phyloP scores from a whole-genome alignment of 805 yeast species.

The Candida easanensis region DNA sequence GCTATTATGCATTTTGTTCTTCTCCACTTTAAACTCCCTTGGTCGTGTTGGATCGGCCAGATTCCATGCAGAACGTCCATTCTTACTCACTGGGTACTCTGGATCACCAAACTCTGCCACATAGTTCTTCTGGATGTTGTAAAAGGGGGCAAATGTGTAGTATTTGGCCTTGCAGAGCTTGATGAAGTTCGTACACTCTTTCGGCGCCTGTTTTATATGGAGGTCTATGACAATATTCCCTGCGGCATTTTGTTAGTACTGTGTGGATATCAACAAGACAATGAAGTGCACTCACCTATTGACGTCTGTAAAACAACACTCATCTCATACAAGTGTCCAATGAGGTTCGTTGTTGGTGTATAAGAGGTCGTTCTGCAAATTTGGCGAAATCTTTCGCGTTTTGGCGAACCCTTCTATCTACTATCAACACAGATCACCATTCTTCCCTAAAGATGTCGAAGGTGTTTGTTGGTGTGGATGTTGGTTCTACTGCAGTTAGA shows the following conservation, averaged over 20 bases:
- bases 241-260: conserved; percentile 12
- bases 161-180: conserved; percentile 51
- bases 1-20: conserved; percentile 27
- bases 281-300: neutral
- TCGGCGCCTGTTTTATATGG: conserved; percentile 32
- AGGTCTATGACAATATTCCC: conserved; percentile 56
- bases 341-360: neutral
- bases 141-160: conserved; percentile 51
- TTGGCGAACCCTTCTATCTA: neutral
- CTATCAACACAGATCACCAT: no score
- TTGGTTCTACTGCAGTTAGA: conserved; percentile 51
- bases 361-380: no score
- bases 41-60: conserved; percentile 20
- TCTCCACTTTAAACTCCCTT: conserved; percentile 17
- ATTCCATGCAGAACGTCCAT: conserved; percentile 34
- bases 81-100: conserved; percentile 35
- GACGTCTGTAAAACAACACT: neutral
- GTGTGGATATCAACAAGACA: neutral
- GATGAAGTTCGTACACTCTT: conserved; percentile 44
- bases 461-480: conserved; percentile 40
- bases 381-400: neutral
- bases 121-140: conserved; percentile 38
- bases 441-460: neutral
- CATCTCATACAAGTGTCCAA: neutral
- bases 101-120: conserved; percentile 49